Conservation (phyloP, 177 flowering plant genomes). For the Vitis hybrid region DNA sequence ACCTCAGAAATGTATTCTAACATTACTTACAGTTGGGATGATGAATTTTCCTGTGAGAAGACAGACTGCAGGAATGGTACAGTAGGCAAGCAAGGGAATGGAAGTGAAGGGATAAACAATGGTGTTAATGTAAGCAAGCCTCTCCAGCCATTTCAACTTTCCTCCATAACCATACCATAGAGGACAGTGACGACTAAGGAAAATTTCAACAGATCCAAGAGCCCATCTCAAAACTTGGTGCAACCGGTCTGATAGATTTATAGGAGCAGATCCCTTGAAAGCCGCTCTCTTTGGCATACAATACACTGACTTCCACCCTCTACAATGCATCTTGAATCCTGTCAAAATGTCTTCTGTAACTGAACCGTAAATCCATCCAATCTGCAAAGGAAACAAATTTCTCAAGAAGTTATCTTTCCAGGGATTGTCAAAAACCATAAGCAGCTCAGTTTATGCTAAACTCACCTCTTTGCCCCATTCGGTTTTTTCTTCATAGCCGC, state of each 20-base stretch:
- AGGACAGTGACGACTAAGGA: conserved; percentile 91
- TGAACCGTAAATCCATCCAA: conserved; percentile 99
- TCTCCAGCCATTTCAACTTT: conserved; percentile 82
- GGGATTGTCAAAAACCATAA: neutral
- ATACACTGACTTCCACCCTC: conserved; percentile 98
- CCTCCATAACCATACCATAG: conserved; percentile 91
- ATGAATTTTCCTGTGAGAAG: conserved; percentile 96
- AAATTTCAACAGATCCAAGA: conserved; percentile 92
- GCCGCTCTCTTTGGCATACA: conserved; percentile 79
- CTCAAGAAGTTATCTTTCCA: neutral
- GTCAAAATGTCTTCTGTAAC: conserved; percentile 92
- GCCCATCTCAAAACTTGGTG: conserved; percentile 97
- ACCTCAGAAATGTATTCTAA: neutral
- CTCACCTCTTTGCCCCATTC: conserved; percentile 99
- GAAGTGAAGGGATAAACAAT: conserved; percentile 97
- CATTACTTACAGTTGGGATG: conserved; percentile 79
- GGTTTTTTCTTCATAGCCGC: conserved; percentile 97
- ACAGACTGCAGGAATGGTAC: conserved; percentile 92
- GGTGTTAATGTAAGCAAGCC: conserved; percentile 89
- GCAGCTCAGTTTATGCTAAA: neutral
- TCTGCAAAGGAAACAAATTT: conserved; percentile 39
- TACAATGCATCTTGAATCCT: conserved; percentile 98
- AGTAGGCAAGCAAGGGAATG: conserved; percentile 84
- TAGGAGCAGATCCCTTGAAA: conserved; percentile 97
- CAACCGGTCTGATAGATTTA: conserved; percentile 91